Evolutionary conservation across 1,284 basidiomycete species (phyloP).

Genomic region (Malassezia furfur): DNA sequence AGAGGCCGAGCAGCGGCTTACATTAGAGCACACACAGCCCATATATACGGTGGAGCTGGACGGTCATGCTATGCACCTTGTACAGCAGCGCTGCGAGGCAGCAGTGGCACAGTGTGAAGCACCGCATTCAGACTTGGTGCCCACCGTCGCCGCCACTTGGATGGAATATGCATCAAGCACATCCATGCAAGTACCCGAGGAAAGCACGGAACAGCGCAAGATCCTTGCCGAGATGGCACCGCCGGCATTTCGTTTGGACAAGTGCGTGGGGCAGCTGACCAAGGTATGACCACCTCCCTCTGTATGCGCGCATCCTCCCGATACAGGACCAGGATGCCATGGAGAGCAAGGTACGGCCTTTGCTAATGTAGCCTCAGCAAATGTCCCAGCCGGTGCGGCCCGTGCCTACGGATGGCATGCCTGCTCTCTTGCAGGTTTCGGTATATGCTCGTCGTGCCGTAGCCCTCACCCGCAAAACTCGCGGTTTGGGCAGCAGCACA

Average conservation of each 20-base stretch:
- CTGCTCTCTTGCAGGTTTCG: slow-evolving; percentile 5
- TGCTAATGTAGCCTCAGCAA: neutral
- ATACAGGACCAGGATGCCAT: slow-evolving; percentile 8
- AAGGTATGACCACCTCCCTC: slow-evolving; percentile 9
- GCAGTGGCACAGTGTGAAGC: neutral
- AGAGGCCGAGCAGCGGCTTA: too few relatives aligned
- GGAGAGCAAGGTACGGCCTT: slow-evolving; percentile 1
- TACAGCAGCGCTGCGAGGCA: neutral
- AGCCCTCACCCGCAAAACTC: slow-evolving; percentile 4
- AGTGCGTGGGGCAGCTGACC: slow-evolving; percentile 3
- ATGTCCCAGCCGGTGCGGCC: neutral
- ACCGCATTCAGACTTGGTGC: neutral
- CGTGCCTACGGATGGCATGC: neutral
- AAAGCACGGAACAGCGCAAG: neutral
- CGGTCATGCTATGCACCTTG: neutral
- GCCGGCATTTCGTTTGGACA: slow-evolving; percentile 8
- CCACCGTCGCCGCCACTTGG: neutral
- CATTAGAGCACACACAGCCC: too few relatives aligned
- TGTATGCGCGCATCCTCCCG: neutral
- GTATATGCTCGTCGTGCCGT: slow-evolving; percentile 5
- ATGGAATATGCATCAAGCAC: neutral
- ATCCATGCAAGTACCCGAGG: neutral
- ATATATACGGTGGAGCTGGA: neutral
- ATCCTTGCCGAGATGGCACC: neutral
- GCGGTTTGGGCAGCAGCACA: neutral